Conservation (phyloP, 2,329 filamentous ascomycete genomes). For the Fusarium sp. region DNA sequence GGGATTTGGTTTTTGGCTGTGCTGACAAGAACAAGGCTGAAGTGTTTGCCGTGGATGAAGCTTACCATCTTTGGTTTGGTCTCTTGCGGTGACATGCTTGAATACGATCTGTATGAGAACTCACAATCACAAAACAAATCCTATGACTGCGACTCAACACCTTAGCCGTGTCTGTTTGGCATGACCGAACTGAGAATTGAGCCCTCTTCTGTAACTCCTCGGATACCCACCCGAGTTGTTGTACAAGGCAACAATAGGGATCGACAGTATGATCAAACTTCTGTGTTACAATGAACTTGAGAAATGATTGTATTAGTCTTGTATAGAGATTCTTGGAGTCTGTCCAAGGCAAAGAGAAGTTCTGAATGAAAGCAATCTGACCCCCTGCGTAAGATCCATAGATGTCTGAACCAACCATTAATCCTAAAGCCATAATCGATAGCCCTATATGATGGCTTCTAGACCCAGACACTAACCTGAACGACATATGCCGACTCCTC, state of each 20-base stretch:
- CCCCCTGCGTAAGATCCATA: neutral
- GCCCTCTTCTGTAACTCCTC: neutral
- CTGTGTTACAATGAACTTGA: neutral
- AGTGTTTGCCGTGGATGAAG: neutral
- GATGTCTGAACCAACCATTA: neutral
- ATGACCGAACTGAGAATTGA: constrained; percentile 11
- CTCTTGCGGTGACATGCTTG: neutral
- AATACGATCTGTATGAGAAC: neutral
- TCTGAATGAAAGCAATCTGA: neutral
- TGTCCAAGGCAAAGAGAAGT: neutral
- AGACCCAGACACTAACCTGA: neutral
- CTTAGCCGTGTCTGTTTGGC: neutral
- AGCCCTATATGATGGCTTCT: neutral
- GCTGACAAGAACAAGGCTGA: neutral
- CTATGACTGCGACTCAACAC: neutral
- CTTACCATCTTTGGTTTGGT: neutral
- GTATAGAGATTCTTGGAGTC: neutral
- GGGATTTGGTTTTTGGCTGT: neutral
- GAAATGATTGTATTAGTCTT: neutral
- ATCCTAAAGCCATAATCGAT: neutral
- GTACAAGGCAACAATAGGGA: neutral
- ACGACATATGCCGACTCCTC: neutral
- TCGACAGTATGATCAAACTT: neutral
- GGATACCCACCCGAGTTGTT: neutral
- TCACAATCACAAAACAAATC: neutral